Evolutionary conservation across 139 green algal species (phyloP), one percentile per base, ranked within the genome.

Genomic region (Coccomyxa sp.): DNA sequence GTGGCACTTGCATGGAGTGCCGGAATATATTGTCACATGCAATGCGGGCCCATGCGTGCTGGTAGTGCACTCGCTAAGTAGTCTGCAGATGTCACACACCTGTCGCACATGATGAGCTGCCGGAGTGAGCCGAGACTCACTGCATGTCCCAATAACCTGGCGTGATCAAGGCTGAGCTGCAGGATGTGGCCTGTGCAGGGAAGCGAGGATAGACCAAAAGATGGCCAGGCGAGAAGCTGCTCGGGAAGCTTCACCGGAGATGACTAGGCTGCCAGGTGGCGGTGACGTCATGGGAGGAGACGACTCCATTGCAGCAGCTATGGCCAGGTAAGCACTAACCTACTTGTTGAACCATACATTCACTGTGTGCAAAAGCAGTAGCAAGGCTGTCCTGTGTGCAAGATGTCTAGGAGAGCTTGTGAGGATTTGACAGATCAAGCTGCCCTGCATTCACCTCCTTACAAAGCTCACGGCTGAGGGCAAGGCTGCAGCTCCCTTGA

Each of bases 261-360:
- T 85, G 0, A 71, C 80, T 35, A 68, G 70, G 18, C 75, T 90
- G 6, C 81, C 83, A 33, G 73, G 72, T 0, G 90, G 88, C 27
- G 85, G 84, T 0, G 83, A 89, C 70, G 82, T 91, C 24, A 89
- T 91, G 86, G 87, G 88, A 6, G 83, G 81, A 10, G 82, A 83
- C 24, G 89, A 93, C 75, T 89, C 84, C 0, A 89, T 92, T 70
- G 80, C 70, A 31, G 87, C 86, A 18, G 90, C 88, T 14, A 86
- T 84, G 68, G 84, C 86, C 68, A 84, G 90, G 90, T 91, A 29
- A 35, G 78, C 69, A 44, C 12, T 73, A 24, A 35, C 54, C 0
- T 76, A n/a, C 39, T 76, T 34, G 38, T 27, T 29, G 35, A 18
- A 0, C 39, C 12, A 31, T 50, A 33, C 6, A 4, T 64, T 55